Conservation (phyloP, 2,329 filamentous ascomycete genomes). For the Cordyceps militaris region DNA sequence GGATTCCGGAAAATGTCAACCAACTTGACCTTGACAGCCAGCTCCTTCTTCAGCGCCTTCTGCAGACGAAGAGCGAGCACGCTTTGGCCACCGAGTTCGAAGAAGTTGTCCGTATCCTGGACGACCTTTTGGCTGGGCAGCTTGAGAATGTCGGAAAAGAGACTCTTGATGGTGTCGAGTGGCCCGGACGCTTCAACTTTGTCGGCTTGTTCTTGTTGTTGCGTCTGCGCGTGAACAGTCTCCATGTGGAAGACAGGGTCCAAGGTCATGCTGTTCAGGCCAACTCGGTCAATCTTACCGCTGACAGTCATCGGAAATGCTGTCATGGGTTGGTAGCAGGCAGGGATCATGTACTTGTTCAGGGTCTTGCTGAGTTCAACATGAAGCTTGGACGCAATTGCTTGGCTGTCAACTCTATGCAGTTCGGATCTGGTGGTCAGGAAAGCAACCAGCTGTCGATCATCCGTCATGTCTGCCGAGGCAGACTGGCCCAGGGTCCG, state of each 20-base stretch:
- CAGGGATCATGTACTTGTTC: constrained; percentile 23
- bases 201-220: neutral
- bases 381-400: constrained; percentile 17
- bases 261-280: constrained; percentile 16
- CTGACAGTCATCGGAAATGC: constrained; percentile 19
- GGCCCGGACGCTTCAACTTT: neutral
- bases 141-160: neutral
- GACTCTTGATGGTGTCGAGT: neutral
- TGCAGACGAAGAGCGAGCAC: constrained; percentile 21
- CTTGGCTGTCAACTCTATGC: constrained; percentile 11
- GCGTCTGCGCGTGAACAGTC: neutral
- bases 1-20: constrained; percentile 20
- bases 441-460: constrained; percentile 20
- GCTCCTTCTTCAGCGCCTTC: constrained; percentile 20
- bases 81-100: constrained; percentile 22
- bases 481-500: constrained; percentile 13
- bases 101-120: constrained; percentile 19
- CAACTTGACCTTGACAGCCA: constrained; percentile 21
- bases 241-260: constrained; percentile 15
- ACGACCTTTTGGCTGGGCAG: neutral
- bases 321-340: constrained; percentile 18
- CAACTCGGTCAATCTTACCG: constrained; percentile 20
- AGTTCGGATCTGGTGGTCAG: constrained; percentile 18
- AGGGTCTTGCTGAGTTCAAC: constrained; percentile 17
- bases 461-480: constrained; percentile 11